Conservation (phyloP, 768 basidiomycete genomes). For the Chalciporus chontae region DNA sequence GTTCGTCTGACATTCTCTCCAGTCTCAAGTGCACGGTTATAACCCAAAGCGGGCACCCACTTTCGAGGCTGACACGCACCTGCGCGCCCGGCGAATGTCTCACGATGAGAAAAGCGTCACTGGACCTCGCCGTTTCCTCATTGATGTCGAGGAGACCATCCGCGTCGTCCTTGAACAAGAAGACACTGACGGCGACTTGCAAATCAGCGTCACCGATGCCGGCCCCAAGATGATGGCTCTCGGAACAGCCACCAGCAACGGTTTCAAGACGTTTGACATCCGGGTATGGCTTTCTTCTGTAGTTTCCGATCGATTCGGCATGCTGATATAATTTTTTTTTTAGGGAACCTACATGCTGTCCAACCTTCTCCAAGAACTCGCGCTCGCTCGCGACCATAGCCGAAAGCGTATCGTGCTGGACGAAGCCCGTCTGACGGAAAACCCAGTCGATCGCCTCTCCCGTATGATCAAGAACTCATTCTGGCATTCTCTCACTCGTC, state of each 20-base stretch:
- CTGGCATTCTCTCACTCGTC: conserved; percentile 95
- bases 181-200: conserved; percentile 95
- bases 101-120: conserved; percentile 87
- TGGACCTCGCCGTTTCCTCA: conserved; percentile 84
- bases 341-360: conserved; percentile 99
- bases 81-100: conserved; percentile 75
- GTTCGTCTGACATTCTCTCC: conserved; percentile 12
- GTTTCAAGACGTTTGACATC: conserved; percentile 97
- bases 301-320: not conserved
- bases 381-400: conserved; percentile 91
- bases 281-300: conserved; percentile 49
- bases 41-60: conserved; percentile 66
- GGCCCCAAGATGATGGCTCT: conserved; percentile 95
- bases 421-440: conserved; percentile 95
- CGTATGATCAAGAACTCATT: conserved; percentile 98
- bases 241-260: conserved; percentile 96
- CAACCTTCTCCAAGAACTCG: conserved; percentile 97
- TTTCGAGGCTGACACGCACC: conserved; percentile 76
- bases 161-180: conserved; percentile 95
- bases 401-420: conserved; percentile 98
- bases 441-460: conserved; percentile 93
- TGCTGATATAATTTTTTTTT: conserved; percentile 16
- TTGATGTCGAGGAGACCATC: conserved; percentile 98
- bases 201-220: conserved; percentile 94
- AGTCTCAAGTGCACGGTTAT: conserved; percentile 74